Percentiles rank a stretch among this genome's conserved stretches.
Conservation (phyloP, 306 rosid species). For the Acacia melanoxylon region DNA sequence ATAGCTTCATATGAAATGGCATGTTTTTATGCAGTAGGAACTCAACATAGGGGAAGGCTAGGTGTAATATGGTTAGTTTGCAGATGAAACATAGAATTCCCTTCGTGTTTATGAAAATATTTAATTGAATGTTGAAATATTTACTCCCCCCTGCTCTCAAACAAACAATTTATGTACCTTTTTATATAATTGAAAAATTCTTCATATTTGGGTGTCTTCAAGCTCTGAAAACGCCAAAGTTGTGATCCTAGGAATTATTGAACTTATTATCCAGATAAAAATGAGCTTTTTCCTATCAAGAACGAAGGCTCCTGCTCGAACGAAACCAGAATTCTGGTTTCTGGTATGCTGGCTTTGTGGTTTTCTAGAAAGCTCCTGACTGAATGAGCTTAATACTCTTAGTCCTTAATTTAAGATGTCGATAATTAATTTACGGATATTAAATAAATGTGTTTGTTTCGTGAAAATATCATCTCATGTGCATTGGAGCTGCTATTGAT, state of each 20-base stretch:
- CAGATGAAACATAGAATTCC: background rate
- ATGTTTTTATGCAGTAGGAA: conserved; percentile 21
- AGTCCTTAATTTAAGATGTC: too few species aligned
- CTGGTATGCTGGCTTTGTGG: background rate
- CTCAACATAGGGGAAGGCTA: background rate
- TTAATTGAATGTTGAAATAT: background rate
- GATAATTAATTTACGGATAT: too few species aligned
- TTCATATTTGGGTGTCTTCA: background rate
- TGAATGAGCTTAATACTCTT: background rate
- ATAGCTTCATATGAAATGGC: background rate
- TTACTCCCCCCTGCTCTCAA: background rate
- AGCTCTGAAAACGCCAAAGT: background rate
- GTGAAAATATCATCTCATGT: too few species aligned
- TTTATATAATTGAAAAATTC: background rate
- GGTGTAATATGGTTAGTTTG: background rate
- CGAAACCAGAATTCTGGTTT: background rate
- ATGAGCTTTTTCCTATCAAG: background rate
- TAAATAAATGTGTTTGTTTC: too few species aligned
- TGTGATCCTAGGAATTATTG: background rate
- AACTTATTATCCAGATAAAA: background rate
- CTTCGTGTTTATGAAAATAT: background rate
- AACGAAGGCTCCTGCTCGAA: too few species aligned
- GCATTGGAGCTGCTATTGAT: too few species aligned
- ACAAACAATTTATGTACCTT: background rate
- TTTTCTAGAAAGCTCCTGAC: background rate